Percentiles rank a stretch among this genome's conserved stretches.
phyloP scores from a whole-genome alignment of 2,329 filamentous ascomycete genomes.

The Zasmidium angulare region DNA sequence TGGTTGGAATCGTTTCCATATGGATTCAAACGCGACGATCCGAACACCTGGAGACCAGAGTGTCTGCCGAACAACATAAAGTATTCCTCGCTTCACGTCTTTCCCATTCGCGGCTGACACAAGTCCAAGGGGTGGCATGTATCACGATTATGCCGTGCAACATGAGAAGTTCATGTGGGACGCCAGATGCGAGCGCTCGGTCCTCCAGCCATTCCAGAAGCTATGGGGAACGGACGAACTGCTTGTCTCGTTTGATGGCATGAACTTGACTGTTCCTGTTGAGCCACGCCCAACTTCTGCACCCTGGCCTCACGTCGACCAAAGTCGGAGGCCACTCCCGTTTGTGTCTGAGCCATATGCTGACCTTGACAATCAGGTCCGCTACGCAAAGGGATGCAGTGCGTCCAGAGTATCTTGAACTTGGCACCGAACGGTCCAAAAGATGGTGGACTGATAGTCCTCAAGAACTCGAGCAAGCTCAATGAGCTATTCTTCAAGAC shows the following conservation, averaged over 20 bases:
- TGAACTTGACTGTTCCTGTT: conserved; percentile 18
- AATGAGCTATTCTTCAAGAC: conserved; percentile 17
- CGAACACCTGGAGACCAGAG: conserved; percentile 11
- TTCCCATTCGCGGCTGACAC: neutral
- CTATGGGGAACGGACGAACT: conserved; percentile 21
- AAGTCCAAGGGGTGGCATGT: conserved; percentile 10
- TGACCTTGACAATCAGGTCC: no score
- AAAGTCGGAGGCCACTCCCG: no score
- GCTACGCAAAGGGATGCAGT: conserved; percentile 10
- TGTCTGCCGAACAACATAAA: conserved; percentile 17
- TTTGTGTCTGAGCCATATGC: no score
- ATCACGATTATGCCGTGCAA: conserved; percentile 18
- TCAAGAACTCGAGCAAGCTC: conserved; percentile 11
- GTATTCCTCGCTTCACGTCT: neutral
- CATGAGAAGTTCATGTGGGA: conserved; percentile 28
- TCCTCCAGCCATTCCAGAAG: conserved; percentile 18
- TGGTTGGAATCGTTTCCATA: conserved; percentile 16
- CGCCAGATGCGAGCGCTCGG: conserved; percentile 18
- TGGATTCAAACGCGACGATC: conserved; percentile 16
- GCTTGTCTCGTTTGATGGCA: conserved; percentile 21
- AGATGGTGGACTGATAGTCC: conserved; percentile 17
- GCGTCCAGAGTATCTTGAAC: conserved; percentile 17
- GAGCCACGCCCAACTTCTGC: neutral
- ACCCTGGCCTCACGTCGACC: conserved; percentile 15
- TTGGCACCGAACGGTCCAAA: conserved; percentile 20